Conservation (phyloP, 768 basidiomycete species). For the Russula sp. region DNA sequence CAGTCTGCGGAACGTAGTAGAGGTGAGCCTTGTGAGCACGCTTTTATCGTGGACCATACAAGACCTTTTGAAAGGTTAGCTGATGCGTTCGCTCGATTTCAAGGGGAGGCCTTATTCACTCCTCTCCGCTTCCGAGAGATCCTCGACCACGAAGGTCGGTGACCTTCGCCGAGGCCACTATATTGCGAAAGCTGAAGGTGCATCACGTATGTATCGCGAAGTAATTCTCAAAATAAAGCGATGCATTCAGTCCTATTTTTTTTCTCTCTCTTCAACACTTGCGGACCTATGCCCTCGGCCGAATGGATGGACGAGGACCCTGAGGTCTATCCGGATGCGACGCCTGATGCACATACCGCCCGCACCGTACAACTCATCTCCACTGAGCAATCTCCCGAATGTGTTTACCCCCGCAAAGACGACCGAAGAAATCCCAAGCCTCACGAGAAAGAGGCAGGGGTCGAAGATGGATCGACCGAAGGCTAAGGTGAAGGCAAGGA, state of each 20-base stretch:
- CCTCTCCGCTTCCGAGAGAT: conserved; percentile 22
- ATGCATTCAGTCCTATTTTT: not conserved
- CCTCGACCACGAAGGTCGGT: conserved; percentile 16
- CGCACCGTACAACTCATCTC: too few species aligned
- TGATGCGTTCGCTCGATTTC: not conserved
- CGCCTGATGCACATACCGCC: too few species aligned
- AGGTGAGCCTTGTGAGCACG: conserved; percentile 22
- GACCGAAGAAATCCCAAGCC: too few species aligned
- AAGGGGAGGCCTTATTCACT: conserved; percentile 28
- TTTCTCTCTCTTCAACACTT: conserved; percentile 13
- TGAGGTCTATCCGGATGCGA: too few species aligned
- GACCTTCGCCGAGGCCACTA: conserved; percentile 21
- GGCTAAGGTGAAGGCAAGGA: too few species aligned
- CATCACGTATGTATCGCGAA: conserved; percentile 20
- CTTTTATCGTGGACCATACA: too few species aligned
- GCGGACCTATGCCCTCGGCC: conserved; percentile 29
- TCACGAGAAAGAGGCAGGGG: too few species aligned
- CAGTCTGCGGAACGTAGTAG: conserved; percentile 17
- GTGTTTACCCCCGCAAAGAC: too few species aligned
- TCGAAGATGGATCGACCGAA: too few species aligned
- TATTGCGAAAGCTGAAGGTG: conserved; percentile 31
- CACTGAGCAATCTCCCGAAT: too few species aligned
- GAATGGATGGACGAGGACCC: too few species aligned
- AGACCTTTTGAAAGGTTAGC: not conserved
- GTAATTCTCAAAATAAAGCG: not conserved